phyloP scores from a whole-genome alignment of 2,329 filamentous ascomycete genomes.

The Aspergillus transmontanensis region DNA sequence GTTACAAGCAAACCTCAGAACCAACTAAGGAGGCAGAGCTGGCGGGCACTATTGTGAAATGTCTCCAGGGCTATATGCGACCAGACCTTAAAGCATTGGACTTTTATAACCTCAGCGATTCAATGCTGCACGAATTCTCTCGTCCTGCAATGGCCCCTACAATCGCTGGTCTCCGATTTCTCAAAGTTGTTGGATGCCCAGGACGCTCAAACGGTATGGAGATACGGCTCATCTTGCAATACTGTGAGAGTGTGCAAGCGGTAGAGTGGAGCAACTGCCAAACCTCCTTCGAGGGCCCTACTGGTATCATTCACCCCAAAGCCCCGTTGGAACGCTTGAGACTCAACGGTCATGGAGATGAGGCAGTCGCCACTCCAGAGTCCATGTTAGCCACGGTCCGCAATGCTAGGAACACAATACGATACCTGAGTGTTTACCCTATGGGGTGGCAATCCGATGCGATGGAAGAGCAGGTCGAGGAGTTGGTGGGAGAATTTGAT shows the following conservation, averaged over 20 bases:
- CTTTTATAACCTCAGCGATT: not conserved
- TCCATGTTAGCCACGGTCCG: not conserved
- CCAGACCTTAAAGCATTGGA: not conserved
- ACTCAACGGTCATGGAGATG: not conserved
- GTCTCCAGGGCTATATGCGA: not conserved
- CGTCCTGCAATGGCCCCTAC: not conserved
- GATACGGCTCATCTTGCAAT: not conserved
- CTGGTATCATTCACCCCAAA: not conserved
- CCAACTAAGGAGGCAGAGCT: not conserved
- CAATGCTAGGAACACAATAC: no score
- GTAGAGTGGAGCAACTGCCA: not conserved
- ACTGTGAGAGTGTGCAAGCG: not conserved
- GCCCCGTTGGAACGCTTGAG: not conserved
- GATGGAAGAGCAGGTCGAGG: no score
- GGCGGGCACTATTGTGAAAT: not conserved
- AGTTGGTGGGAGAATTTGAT: no score
- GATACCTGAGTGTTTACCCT: no score
- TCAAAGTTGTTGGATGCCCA: not conserved
- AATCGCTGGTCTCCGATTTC: not conserved
- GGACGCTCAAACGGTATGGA: not conserved
- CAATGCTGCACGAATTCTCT: not conserved
- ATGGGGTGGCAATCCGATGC: no score
- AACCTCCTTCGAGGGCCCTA: not conserved
- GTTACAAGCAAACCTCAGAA: no score
- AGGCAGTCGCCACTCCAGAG: not conserved